A percentile compares a stretch with the other conserved stretches of the same genome.
Conservation (phyloP, 2,329 filamentous ascomycete genomes). For the Aspergillus flavus region DNA sequence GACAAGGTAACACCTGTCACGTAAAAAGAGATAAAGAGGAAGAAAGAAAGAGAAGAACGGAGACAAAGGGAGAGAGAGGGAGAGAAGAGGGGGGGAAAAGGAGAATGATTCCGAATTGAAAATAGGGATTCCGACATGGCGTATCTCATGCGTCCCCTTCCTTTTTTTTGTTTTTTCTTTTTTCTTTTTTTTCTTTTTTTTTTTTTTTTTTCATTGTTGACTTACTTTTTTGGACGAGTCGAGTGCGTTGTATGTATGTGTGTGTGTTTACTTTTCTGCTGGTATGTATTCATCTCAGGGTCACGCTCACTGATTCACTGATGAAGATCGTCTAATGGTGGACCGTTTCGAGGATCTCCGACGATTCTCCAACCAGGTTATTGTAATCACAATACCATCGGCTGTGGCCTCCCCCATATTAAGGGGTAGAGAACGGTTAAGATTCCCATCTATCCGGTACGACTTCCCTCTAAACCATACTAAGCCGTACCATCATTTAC, state of each 20-base stretch:
- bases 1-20: neutral
- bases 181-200: too few relatives aligned
- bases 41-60: neutral
- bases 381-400: constrained; percentile 1
- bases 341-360: constrained; percentile 2
- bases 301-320: constrained; percentile 2
- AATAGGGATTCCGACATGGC: neutral
- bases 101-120: constrained; percentile 4
- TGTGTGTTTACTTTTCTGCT: constrained; percentile 1
- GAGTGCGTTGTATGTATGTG: neutral
- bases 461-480: neutral
- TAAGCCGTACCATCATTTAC: neutral
- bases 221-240: neutral
- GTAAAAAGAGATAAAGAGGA: neutral
- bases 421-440: neutral
- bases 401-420: neutral
- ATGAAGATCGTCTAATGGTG: constrained; percentile 3
- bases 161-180: neutral
- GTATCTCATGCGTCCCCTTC: constrained; percentile 1
- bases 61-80: constrained; percentile 4
- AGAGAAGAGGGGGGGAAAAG: neutral
- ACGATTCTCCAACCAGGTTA: neutral
- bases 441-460: neutral
- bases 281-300: neutral
- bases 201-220: neutral